These are phyloP conservation scores for Colletotrichum costaricense DNA, from an alignment of 2,329 filamentous ascomycete species.

Conservation along the genomic window DNA sequence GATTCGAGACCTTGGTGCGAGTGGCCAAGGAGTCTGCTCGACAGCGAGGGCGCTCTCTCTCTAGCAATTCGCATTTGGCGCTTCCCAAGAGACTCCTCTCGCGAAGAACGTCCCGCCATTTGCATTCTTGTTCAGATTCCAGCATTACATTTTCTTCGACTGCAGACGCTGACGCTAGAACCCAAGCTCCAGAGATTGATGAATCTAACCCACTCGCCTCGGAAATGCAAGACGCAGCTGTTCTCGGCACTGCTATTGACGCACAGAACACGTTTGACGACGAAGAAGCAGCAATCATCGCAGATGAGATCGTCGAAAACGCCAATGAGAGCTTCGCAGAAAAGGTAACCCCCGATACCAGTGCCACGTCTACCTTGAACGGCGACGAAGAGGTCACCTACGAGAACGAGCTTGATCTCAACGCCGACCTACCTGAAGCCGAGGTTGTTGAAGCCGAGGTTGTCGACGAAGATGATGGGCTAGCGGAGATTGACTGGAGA, in stretches of 20 bases:
- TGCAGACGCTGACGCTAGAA: constrained; percentile 40
- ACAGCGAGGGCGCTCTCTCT: neutral
- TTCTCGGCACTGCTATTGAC: neutral
- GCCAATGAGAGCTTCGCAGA: constrained; percentile 10
- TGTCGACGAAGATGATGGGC: constrained; percentile 15
- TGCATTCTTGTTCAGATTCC: constrained; percentile 34
- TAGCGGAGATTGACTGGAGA: constrained; percentile 42
- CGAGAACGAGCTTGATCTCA: constrained; percentile 46
- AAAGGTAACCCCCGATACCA: constrained; percentile 39
- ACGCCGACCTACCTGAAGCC: constrained; percentile 33
- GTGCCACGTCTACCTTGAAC: constrained; percentile 47
- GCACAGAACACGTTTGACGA: constrained; percentile 7
- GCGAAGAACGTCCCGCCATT: constrained; percentile 2
- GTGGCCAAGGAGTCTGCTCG: constrained; percentile 2
- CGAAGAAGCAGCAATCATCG: neutral
- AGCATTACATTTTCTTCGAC: constrained; percentile 38
- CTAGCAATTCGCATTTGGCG: neutral
- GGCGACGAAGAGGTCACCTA: constrained; percentile 45
- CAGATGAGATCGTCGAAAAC: constrained; percentile 2
- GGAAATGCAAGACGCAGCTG: constrained; percentile 31
- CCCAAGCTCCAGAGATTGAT: constrained; percentile 40
- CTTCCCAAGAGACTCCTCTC: neutral
- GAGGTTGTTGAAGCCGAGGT: neutral
- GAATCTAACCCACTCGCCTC: constrained; percentile 41
- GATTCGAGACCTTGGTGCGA: constrained; percentile 17